Conservation (phyloP, 106 monocot species). For the Alisma plantagoaquatica region DNA sequence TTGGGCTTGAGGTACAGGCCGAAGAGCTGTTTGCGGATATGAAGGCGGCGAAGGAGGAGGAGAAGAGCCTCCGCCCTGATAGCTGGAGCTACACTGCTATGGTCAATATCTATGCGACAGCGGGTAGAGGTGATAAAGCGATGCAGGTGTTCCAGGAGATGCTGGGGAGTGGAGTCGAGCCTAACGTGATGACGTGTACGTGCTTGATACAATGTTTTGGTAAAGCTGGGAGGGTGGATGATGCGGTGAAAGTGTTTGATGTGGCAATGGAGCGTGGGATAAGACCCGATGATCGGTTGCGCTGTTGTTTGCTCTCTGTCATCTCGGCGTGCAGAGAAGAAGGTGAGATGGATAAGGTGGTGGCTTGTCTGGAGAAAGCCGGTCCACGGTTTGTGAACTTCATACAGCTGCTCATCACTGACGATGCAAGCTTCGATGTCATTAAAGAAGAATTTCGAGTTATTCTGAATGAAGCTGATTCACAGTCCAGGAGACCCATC, state of each 20-base stretch:
- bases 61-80: slow-evolving; percentile 33
- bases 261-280: slow-evolving; percentile 35
- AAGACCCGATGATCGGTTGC: slow-evolving; percentile 66
- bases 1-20: slow-evolving; percentile 65
- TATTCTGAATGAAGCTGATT: slow-evolving; percentile 35
- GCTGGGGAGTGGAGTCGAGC: slow-evolving; percentile 40
- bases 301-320: slow-evolving; percentile 74
- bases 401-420: slow-evolving; percentile 30
- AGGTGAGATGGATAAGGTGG: slow-evolving; percentile 29
- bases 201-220: slow-evolving; percentile 85
- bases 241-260: slow-evolving; percentile 56
- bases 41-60: slow-evolving; percentile 23
- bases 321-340: slow-evolving; percentile 38
- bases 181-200: slow-evolving; percentile 78
- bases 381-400: slow-evolving; percentile 40
- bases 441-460: slow-evolving; percentile 29
- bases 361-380: slow-evolving; percentile 55
- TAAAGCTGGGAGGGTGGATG: slow-evolving; percentile 48
- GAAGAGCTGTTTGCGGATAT: slow-evolving; percentile 82
- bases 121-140: slow-evolving; percentile 53
- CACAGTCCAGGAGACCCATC: slow-evolving; percentile 58
- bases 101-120: slow-evolving; percentile 72
- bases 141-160: slow-evolving; percentile 60
- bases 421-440: slow-evolving; percentile 21
- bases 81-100: slow-evolving; percentile 84